Evolutionary conservation across 2,329 filamentous ascomycete genomes (phyloP), one percentile per base, ranked within the genome.

Genomic region (Plectosphaerella sp.): DNA sequence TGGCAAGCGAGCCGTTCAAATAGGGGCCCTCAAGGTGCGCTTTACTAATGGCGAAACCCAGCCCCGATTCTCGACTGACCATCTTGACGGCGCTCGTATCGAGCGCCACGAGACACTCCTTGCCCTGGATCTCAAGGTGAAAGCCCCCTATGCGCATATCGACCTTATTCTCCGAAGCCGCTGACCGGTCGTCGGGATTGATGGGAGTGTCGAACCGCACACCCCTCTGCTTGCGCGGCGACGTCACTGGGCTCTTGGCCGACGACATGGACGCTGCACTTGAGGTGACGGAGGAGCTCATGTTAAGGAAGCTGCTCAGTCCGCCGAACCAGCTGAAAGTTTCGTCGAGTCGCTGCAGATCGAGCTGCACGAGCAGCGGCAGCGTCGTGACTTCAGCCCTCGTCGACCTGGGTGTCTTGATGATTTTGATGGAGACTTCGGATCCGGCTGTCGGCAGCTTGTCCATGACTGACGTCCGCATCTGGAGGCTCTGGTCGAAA

Each of bases 281-380:
- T 1, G 89, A 91, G 11, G 87, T 83, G 57, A 96, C 88, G 0
- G 93, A 96, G 54, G 82, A 88, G 56, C 91, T 89, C 66, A 97
- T 82, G 61, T 94, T 95, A 43, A 99, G 74, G 49, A 99, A 87
- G 58, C 91, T 91, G 66, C 92, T 96, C 43, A 99, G 74, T 0
- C 94, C 94, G 36, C 94, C 94, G 68, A 97, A 92, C 78, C 89
- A 91, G 52, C 84, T 83, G 54, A 97, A 84, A 0, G 89, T 89
- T 61, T 96, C 91, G 60, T 97, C 94, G 20, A 97, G 72, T 51
- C 83, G 82, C 57, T 87, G 86, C 15, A 97, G 72, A 63, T 97
- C 89, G 41, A 97, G 70, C 52, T 85, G 81, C 10, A 96, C 67
- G 53, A 86, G 82, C 2, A 97, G 68, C 6, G 92, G 91, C 10